Evolutionary conservation across 768 basidiomycete species (phyloP), one percentile per base, ranked within the genome.

Genomic region (Boletus rex-veris): DNA sequence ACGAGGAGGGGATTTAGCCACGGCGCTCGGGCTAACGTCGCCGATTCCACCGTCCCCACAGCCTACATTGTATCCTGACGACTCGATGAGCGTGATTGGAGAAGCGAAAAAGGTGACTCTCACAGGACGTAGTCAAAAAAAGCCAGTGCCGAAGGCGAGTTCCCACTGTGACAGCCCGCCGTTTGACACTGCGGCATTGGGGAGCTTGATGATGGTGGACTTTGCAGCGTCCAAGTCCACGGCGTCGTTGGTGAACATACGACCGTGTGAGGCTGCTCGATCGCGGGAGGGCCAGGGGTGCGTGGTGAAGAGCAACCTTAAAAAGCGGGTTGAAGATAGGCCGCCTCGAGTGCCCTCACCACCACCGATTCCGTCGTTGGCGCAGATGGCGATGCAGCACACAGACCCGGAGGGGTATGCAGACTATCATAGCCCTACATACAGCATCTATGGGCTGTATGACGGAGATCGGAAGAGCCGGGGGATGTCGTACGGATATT

Each of bases 331-430:
- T 28, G 76, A 77, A 50, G 86, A 88, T 64, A 82, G 76, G 64
- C 86, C 88, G 14, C 88, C 88, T 12, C 80, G 85, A 2, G 87
- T 91, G n/a, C 89, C 89, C 4, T 87, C 87, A 4, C 89, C 89
- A 3, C 86, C 86, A 15, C 78, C 82, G 19, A 65, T 89, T 39
- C 88, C 87, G 11, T 88, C 87, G 24, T 67, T 91, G 48, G 75
- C 86, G 9, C 90, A 90, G 70, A 67, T 91, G 88, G 88, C 79
- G 45, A 65, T 90, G 64, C 78, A 81, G 42, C 85, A 86, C 55
- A 68, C 73, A 3, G 80, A 86, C 52, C 79, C 81, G 5, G 80
- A 84, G 49, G 83, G 77, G 4, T 87, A 80, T 68, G 79, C 74
- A 7, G 81, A 80, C 45, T 90, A 91, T 56, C 76, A 83, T 56